phyloP scores from a whole-genome alignment of 1,284 basidiomycete species.

The Thelephora terrestris region DNA sequence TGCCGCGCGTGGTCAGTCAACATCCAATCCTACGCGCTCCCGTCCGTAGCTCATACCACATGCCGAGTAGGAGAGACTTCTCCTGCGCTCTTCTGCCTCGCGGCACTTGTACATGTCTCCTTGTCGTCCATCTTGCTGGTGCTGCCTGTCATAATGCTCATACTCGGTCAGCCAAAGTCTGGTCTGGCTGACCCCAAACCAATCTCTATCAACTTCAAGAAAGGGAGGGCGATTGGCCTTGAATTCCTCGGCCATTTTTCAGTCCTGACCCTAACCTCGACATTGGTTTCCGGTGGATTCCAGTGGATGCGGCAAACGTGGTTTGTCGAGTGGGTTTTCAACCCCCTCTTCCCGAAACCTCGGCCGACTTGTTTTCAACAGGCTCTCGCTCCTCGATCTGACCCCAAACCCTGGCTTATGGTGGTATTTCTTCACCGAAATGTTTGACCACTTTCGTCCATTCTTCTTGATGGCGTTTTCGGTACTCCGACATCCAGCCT shows the following conservation, averaged over 20 bases:
- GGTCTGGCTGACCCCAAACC: constrained; percentile 50
- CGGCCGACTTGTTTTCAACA: constrained; percentile 6
- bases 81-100: constrained; percentile 51
- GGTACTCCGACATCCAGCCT: constrained; percentile 31
- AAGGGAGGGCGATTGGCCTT: constrained; percentile 28
- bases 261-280: constrained; percentile 38
- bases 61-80: constrained; percentile 40
- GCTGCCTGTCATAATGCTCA: constrained; percentile 56
- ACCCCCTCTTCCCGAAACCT: neutral
- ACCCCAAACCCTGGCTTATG: constrained; percentile 92
- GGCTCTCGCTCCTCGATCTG: constrained; percentile 59
- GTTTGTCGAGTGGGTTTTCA: constrained; percentile 64
- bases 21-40: neutral
- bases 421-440: constrained; percentile 99
- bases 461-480: constrained; percentile 98
- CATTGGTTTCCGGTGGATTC: constrained; percentile 46
- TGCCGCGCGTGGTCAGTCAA: constrained; percentile 51
- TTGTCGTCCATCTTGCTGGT: constrained; percentile 64
- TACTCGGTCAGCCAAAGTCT: constrained; percentile 49
- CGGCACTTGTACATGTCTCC: constrained; percentile 62
- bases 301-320: constrained; percentile 71
- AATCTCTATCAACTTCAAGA: constrained; percentile 28
- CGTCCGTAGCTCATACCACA: neutral
- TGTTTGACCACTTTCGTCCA: constrained; percentile 95
- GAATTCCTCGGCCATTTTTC: constrained; percentile 44